Base-by-base conservation (phyloP, 495 filamentous ascomycete genomes). In the Talaromyces stipitatus region DNA sequence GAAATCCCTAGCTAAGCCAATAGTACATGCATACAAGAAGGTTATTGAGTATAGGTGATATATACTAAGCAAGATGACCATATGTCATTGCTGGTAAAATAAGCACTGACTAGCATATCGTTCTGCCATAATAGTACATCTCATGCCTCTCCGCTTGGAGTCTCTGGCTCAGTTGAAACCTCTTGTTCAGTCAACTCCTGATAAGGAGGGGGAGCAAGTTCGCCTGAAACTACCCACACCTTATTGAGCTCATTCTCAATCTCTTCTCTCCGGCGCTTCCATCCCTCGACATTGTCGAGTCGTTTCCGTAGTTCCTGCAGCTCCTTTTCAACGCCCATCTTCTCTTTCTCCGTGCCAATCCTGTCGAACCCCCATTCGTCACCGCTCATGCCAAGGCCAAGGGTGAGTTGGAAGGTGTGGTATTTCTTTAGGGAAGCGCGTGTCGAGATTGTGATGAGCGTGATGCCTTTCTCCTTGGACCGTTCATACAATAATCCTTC, bases 391-490 rank as follows among this genome's bases (percentile, higher is more conserved):
- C 88, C 89, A 20, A 86, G 69, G 5, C 90, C 89, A 22, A 99
- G 82, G 24, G 84, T 86, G 2, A 99, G 81, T 60, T 91, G 94
- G 71, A 82, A 97, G 1, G 85, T 89, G 69, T 97, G 94, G 65
- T 97, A 97, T 64, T 91, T 91, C 70, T 96, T 97, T 45, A 99
- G 76, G 41, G 88, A 91, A 14, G 90, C 91, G 28, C 95, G 85
- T 1, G 95, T 97, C 0, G 88, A 92, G 57, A 97, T 95, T 3
- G 92, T 97, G 58, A 99, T 90, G 22, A 97, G 72, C 0, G 91
- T 97, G 62, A 97, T 96, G 0, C 92, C 95, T 60, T 85, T 87
- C 61, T 89, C 87, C 72, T 97, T 99, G 56, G 87, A 90, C 33
- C 82, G 85, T 70, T 97, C 88, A 62, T 99, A 99, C 28, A 99